Evolutionary conservation across 2,329 filamentous ascomycete genomes (phyloP), one percentile per base, ranked within the genome.

Genomic region (Tolypocladium tropicale): DNA sequence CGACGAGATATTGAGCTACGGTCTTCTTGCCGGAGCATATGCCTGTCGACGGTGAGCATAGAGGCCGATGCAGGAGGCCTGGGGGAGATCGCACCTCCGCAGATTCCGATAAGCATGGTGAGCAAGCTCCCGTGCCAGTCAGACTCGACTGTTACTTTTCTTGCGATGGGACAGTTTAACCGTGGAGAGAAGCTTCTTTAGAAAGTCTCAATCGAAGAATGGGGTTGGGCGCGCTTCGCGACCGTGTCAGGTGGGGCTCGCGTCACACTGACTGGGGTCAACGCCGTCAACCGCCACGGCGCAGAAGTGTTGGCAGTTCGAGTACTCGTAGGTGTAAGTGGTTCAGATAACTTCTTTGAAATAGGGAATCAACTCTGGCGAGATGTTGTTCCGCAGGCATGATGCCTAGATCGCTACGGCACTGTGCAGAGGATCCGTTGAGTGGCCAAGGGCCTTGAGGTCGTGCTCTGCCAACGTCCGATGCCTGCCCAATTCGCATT

Each of bases 1-100:
- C 82, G 61, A 92, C 83, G 10, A 99, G 82, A 69, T 95, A 96
- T 55, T 89, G 83, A 57, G 91, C 91, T 61, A 97, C 89, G 11
- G 90, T 90, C 68, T 85, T 86, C 76, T 96, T 97, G 66, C 94
- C 94, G 52, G 93, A 86, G 75, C 92, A 97, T 65, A 96, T 93
- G 66, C 89, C 92, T 94, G 66, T 32, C 23, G 14, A 37, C 16
- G 12, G 30, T 41, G 25, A 32, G 36, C 14, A 21, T 18, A 21
- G 46, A 50, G 46, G 18, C 46, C 10, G 5, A 6, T 30, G 10
- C 18, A n/a, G 34, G 11, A 28, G 9, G n/a, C 21, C 10, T 25
- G 25, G 60, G 37, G 30, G 28, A 23, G 25, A 3, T 32, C 72
- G 67, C 77, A 87, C 86, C 84, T 67, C 86, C 86, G 65, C 88